phyloP scores from a whole-genome alignment of 2,329 filamentous ascomycete genomes.

The Neonectria sp. region DNA sequence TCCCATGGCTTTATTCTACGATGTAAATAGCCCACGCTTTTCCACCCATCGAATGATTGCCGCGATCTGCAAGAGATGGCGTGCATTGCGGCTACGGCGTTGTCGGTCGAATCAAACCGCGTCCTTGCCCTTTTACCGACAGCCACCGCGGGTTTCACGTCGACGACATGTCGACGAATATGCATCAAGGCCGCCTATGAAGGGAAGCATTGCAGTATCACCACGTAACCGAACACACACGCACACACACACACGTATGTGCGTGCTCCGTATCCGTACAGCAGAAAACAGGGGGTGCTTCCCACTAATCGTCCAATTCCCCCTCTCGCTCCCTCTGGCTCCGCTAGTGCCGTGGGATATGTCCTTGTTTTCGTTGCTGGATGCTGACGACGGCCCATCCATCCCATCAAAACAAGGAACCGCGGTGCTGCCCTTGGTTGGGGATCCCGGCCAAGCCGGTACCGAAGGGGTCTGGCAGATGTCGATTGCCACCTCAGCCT shows the following conservation, averaged over 20 bases:
- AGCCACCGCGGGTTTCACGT: conserved; percentile 13
- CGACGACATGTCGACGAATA: conserved; percentile 9
- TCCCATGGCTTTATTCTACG: not conserved
- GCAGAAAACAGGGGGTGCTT: conserved; percentile 5
- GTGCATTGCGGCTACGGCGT: conserved; percentile 26
- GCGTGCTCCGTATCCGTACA: conserved; percentile 15
- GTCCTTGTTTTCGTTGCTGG: conserved; percentile 45
- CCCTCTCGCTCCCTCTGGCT: conserved; percentile 14
- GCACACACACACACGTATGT: not conserved
- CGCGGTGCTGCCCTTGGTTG: conserved; percentile 11
- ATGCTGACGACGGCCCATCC: conserved; percentile 44
- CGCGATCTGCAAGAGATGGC: conserved; percentile 30
- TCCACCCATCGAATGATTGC: conserved; percentile 15
- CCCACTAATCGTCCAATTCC: not conserved
- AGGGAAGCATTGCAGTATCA: conserved; percentile 20
- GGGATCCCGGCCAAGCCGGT: conserved; percentile 17
- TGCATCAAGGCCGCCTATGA: conserved; percentile 16
- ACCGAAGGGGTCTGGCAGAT: not conserved
- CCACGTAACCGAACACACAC: conserved; percentile 11
- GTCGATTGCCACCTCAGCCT: conserved; percentile 3
- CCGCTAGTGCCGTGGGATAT: conserved; percentile 17
- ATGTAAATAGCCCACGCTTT: not conserved
- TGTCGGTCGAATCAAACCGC: conserved; percentile 20
- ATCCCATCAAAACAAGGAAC: conserved; percentile 32
- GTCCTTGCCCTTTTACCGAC: not conserved